Percentiles rank a stretch among this genome's conserved stretches.
phyloP scores from a whole-genome alignment of 2,329 filamentous ascomycete species.

The Pezicula neosporulosa region DNA sequence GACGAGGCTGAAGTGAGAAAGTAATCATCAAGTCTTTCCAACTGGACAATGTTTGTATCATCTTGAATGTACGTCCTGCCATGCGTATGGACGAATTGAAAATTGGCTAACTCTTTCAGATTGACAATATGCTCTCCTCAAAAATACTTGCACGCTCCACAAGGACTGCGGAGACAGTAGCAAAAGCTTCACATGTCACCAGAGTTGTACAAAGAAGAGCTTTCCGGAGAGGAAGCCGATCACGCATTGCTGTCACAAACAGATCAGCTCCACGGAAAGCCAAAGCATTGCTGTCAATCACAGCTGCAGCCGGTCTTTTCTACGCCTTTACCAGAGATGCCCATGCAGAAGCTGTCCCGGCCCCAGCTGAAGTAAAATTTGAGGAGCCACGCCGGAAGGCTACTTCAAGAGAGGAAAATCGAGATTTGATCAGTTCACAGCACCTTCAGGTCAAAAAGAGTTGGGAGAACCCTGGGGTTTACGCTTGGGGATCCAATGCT shows the following conservation, averaged over 20 bases:
- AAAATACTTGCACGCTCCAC: conserved; percentile 3
- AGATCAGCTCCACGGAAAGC: conserved; percentile 8
- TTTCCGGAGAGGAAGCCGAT: conserved; percentile 11
- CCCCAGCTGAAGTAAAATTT: conserved; percentile 56
- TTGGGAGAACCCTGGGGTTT: conserved; percentile 80
- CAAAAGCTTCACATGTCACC: conserved; percentile 6
- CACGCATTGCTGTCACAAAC: conserved; percentile 12
- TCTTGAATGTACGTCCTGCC: background rate
- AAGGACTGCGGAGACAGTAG: conserved; percentile 9
- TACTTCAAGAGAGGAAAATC: conserved; percentile 65
- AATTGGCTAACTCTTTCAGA: background rate
- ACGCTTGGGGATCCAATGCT: conserved; percentile 87
- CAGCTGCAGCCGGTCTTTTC: conserved; percentile 18
- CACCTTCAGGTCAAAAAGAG: conserved; percentile 85
- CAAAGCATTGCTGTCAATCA: conserved; percentile 16
- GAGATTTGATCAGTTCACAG: conserved; percentile 77
- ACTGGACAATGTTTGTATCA: background rate
- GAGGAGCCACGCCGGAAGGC: conserved; percentile 60
- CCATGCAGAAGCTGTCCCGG: conserved; percentile 24
- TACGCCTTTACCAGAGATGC: conserved; percentile 20
- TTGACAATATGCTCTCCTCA: conserved; percentile 18
- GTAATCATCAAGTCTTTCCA: background rate
- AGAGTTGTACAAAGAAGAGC: conserved; percentile 14
- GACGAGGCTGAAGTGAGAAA: conserved; percentile 11
- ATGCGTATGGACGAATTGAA: background rate